Percentiles rank a stretch among this genome's conserved stretches.
These are phyloP conservation scores for Bruguiera parviflora DNA, from an alignment of 345 rosid species.

Conservation along the genomic window DNA sequence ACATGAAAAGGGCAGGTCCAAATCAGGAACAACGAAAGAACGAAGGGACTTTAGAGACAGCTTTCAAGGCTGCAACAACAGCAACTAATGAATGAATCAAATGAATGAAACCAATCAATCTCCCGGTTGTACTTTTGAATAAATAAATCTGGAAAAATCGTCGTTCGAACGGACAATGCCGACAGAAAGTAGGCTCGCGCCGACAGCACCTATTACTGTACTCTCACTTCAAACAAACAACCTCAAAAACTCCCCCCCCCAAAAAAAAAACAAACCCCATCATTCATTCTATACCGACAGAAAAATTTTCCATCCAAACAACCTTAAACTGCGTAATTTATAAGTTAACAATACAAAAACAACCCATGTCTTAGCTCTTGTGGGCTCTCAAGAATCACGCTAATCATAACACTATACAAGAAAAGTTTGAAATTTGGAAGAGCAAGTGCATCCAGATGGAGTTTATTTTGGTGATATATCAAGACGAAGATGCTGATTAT, in stretches of 20 bases:
- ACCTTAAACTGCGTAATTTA: too few relatives aligned
- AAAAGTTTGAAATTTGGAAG: background rate
- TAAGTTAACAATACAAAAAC: too few relatives aligned
- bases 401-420: background rate
- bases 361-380: too few relatives aligned
- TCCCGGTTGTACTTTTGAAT: slow-evolving; percentile 38
- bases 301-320: too few relatives aligned
- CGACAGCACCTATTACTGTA: slow-evolving; percentile 43
- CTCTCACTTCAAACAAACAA: background rate
- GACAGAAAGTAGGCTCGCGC: slow-evolving; percentile 87
- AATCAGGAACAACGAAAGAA: slow-evolving; percentile 14
- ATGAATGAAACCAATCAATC: slow-evolving; percentile 8
- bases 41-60: background rate
- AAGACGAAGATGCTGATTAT: slow-evolving; percentile 8
- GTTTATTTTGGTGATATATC: background rate
- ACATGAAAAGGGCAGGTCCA: slow-evolving; percentile 8
- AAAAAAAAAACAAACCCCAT: background rate
- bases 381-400: too few relatives aligned
- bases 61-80: slow-evolving; percentile 2
- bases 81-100: slow-evolving; percentile 16
- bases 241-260: background rate
- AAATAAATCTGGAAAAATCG: slow-evolving; percentile 41
- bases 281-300: background rate
- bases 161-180: slow-evolving; percentile 83
- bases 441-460: background rate